Conservation (phyloP, 2,329 filamentous ascomycete species). For the Leptographium procerum region DNA sequence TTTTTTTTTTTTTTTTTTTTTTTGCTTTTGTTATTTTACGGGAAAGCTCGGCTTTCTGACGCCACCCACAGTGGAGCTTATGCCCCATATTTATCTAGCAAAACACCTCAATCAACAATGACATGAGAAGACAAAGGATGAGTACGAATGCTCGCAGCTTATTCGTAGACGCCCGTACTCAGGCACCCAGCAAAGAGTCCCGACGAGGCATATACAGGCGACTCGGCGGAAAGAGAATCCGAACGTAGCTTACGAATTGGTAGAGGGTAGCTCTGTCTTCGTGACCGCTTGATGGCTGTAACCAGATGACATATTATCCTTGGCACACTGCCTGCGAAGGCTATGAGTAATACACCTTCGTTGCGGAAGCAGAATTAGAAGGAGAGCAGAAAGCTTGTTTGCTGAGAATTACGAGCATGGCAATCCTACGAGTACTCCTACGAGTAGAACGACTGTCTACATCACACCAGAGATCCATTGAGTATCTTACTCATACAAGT, state of each 20-base stretch:
- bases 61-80: slow-evolving; percentile 3
- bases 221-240: neutral
- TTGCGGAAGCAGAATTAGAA: neutral
- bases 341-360: neutral
- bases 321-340: neutral
- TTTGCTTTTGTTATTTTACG: neutral
- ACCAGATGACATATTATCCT: neutral
- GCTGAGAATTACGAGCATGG: neutral
- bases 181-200: neutral
- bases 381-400: neutral
- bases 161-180: neutral
- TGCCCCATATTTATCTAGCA: slow-evolving; percentile 7
- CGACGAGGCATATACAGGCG: neutral
- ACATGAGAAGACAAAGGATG: neutral
- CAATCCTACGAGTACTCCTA: too few relatives aligned
- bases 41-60: slow-evolving; percentile 11
- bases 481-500: too few relatives aligned
- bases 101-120: slow-evolving; percentile 6
- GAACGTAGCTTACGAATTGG: neutral
- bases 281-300: neutral
- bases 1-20: neutral
- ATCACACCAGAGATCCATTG: too few relatives aligned
- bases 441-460: too few relatives aligned
- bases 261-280: neutral
- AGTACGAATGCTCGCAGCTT: neutral